Evolutionary conservation across 257 asterid species (phyloP), one percentile per base, ranked within the genome.

Genomic region (Solanum megistacrolobum): DNA sequence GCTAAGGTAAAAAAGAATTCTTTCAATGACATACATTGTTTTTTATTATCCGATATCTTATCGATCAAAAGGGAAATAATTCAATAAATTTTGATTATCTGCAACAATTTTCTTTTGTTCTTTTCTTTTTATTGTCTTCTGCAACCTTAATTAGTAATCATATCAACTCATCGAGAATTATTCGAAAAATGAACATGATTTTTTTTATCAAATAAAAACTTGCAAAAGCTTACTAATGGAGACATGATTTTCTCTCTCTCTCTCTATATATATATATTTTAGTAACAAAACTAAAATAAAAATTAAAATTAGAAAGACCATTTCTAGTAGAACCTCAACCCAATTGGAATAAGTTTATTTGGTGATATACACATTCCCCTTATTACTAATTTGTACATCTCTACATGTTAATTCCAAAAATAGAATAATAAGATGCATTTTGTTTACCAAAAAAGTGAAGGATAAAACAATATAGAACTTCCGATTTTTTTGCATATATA

Each of bases 1-100:
- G 89, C 93, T 1, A 96, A 95, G 98, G 99, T 96, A 90, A 60
- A 60, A 60, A 23, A 23, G 3, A 21, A 14, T 48, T 46, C 58
- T 48, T 55, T 18, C 5, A 18, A 48, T 14, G 46, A 1, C 8
- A 20, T 9, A 34, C 29, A 27, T 34, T 34, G 11, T 20, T 27
- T 72, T 32, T 84, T 60, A 21, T n/a, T n/a, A n/a, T 12, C 16
- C 2, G 2, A 12, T 4, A 25, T 41, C 3, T 52, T 8, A 79
- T 35, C 12, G 14, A 62, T n/a, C 52, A 89, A 89, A 82, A 91
- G 82, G 88, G 89, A 2, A 34, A 25, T 13, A 9, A 48, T 48
- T 48, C 58, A 48, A 41, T 25, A 14, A 6, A 25, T 25, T 78
- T 78, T 7, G n/a, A n/a, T n/a, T n/a, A n/a, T 76, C 12, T n/a